These are phyloP conservation scores for Tylopilus cervinicoccineus DNA, from an alignment of 768 basidiomycete genomes.

Conservation along the genomic window DNA sequence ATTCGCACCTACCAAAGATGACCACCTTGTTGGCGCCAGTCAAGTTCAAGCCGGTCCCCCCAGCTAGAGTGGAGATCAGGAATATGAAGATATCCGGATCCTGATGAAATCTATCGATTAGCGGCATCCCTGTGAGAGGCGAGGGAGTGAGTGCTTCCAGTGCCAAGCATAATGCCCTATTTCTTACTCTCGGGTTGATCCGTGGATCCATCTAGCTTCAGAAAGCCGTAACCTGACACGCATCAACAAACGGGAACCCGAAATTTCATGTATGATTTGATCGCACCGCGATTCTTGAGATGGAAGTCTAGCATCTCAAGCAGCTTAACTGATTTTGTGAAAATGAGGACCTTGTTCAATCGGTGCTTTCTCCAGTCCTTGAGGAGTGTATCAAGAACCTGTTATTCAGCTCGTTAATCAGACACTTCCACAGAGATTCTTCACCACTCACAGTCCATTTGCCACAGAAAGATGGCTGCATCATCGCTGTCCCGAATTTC, in stretches of 20 bases:
- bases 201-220: constrained; percentile 79
- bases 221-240: constrained; percentile 49
- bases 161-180: neutral
- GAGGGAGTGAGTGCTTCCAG: neutral
- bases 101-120: constrained; percentile 80
- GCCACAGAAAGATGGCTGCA: constrained; percentile 68
- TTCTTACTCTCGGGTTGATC: constrained; percentile 61
- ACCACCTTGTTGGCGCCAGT: constrained; percentile 94
- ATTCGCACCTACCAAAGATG: constrained; percentile 61
- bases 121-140: constrained; percentile 60
- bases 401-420: neutral
- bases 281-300: constrained; percentile 50
- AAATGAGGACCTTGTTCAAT: constrained; percentile 86
- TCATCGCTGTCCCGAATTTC: constrained; percentile 58
- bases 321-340: constrained; percentile 89
- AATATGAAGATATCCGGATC: constrained; percentile 75
- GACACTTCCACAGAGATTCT: neutral
- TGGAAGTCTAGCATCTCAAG: constrained; percentile 82
- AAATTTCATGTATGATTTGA: neutral
- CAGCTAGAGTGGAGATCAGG: constrained; percentile 87
- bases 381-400: constrained; percentile 69
- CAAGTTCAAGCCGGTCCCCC: constrained; percentile 87
- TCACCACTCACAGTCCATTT: constrained; percentile 75
- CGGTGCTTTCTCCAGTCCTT: constrained; percentile 61
- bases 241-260: neutral